Base-by-base conservation (phyloP, 306 rosid species). In the Vigna hirtella region DNA sequence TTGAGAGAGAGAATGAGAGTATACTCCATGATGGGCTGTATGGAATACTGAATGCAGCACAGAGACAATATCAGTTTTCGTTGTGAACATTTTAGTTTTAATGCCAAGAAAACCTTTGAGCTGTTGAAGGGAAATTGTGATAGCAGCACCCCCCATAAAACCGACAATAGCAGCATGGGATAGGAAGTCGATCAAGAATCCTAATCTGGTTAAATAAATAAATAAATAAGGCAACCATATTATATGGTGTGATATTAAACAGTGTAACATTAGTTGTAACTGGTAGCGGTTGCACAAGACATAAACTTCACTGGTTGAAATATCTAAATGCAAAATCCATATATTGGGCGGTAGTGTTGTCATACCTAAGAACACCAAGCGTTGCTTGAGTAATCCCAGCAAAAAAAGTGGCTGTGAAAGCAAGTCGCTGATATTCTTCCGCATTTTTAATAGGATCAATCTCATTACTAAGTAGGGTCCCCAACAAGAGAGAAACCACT, bases 111-210 rank as follows among this genome's bases (percentile, higher is more conserved):
- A 92, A 57, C 98, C 98, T 81, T 95, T 92, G 11, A 95, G 98
- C 84, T 95, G 98, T 80, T 95, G 98, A 61, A 95, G 98, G 73
- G 98, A 85, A 82, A 95, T 95, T 48, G 98, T 95, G 84, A 95
- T 92, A 40, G 98, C 98, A 82, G 98, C 97, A 74, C 98, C 98
- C 28, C 96, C 98, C 98, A 95, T 92, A 80, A 95, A 95, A 47
- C 98, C 98, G 5, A 92, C 98, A 80, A 92, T 84, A 85, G 98
- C 98, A 85, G 98, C 98, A 84, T 95, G 98, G 9, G 98, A 95
- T 70, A 92, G 89, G 79, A 92, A 95, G 73, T 95, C 98, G 64
- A 95, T 92, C 93, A 95, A 87, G 87, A 95, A 92, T 30, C 98
- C 98, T 85, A 95, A 73, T 87, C 98, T 94, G 92, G 22, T 64